phyloP scores from a whole-genome alignment of 2,329 filamentous ascomycete genomes.

The Cercospora sp. region DNA sequence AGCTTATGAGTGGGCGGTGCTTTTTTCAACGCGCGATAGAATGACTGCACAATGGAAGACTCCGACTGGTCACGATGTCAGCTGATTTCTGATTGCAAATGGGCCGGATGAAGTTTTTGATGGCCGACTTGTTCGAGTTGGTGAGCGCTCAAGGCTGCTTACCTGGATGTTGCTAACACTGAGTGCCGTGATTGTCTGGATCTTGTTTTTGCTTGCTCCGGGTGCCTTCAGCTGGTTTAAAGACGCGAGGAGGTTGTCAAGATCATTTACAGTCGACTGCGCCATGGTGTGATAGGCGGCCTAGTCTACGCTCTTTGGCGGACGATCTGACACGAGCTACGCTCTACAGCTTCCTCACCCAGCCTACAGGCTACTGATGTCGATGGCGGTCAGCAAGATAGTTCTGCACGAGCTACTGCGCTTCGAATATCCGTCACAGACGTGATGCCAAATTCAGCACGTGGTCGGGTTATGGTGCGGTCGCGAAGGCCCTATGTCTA shows the following conservation, averaged over 20 bases:
- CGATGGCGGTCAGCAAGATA: constrained; percentile 23
- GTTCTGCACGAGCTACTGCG: constrained; percentile 24
- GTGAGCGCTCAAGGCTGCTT: constrained; percentile 40
- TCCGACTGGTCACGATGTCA: constrained; percentile 67
- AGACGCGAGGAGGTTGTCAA: constrained; percentile 86
- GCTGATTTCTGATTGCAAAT: not conserved
- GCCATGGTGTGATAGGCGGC: constrained; percentile 39
- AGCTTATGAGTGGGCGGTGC: constrained; percentile 93
- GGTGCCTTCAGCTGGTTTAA: constrained; percentile 90
- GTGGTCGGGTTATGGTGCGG: constrained; percentile 8
- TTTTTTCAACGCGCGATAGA: constrained; percentile 97
- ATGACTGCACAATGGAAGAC: constrained; percentile 90
- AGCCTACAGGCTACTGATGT: constrained; percentile 29
- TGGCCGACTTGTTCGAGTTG: not conserved
- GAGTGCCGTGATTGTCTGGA: constrained; percentile 79
- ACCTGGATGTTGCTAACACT: constrained; percentile 91
- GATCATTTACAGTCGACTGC: constrained; percentile 76
- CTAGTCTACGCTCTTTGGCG: constrained; percentile 23
- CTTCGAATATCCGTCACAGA: not conserved
- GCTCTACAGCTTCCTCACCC: constrained; percentile 29
- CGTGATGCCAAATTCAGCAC: constrained; percentile 10
- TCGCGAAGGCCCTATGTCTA: constrained; percentile 11
- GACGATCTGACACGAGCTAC: constrained; percentile 18
- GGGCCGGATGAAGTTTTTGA: not conserved
- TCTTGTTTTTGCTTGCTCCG: constrained; percentile 90